Base-by-base conservation (phyloP, 345 rosid species). In the Brassica incana region DNA sequence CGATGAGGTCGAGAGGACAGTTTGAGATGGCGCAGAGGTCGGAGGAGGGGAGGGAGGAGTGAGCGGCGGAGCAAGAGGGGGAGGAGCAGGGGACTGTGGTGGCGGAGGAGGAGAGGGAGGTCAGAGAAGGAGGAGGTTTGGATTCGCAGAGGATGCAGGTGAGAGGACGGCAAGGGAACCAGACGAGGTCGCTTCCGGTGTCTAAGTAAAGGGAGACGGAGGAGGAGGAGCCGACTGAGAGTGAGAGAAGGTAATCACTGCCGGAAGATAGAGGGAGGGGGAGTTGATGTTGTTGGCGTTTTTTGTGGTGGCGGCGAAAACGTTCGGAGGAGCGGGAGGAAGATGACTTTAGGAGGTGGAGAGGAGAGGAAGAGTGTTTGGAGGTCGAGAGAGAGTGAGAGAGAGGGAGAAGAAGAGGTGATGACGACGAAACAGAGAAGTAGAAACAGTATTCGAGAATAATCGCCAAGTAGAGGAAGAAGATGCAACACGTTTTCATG, bases 161-260 rank as follows among this genome's bases (percentile, higher is more conserved):
- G 78, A 95, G 87, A 15, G 99, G 99, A 16, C 87, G 84, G 71
- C 96, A 92, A 18, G 98, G 99, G 86, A 91, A 90, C 99, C 99
- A 95, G 67, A 95, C 97, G 20, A 95, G 90, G 86, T 95, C 97
- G 38, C 96, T 90, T 50, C 99, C 99, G 14, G 99, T 95, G 87
- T 95, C 98, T 9, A 95, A 88, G 85, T 90, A 95, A 52, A 95
- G 91, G 0, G 94, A 90, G 74, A 95, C 81, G 48, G 86, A 20
- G 29, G 92, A 66, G 65, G 87, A 78, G 61, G 92, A 81, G 74
- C 88, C 82, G 70, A 95, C 82, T 29, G 96, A 87, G 56, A 93
- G 90, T 18, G 96, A 87, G 58, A 93, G 90, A 7, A 94, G 89
- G 75, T 91, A 95, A 63, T 93, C 99, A 66, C 94, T 92, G 6